Evolutionary conservation across 2,329 filamentous ascomycete genomes (phyloP).

Genomic region (Atkinsonella texensis): DNA sequence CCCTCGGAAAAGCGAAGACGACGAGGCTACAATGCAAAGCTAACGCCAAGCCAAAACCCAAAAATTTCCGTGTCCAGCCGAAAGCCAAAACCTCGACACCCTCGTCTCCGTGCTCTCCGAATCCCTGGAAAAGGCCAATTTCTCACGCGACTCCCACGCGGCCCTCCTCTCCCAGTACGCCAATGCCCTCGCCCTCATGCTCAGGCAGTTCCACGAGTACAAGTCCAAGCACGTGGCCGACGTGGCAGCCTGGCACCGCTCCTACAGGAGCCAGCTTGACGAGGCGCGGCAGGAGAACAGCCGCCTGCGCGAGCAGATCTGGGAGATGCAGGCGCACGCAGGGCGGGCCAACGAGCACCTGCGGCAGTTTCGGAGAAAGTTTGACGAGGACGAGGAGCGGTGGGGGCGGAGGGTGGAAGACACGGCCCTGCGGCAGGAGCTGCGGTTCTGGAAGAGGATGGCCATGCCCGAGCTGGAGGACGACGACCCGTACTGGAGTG

Average conservation of each 20-base stretch:
- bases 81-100: conserved; percentile 47
- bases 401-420: conserved; percentile 43
- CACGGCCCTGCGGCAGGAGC: conserved; percentile 41
- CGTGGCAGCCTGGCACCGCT: conserved; percentile 52
- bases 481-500: conserved; percentile 50
- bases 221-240: conserved; percentile 51
- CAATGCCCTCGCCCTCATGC: conserved; percentile 41
- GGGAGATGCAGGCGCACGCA: conserved; percentile 53
- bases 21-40: too few species aligned
- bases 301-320: conserved; percentile 51
- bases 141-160: conserved; percentile 48
- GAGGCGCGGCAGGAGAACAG: conserved; percentile 54
- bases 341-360: conserved; percentile 44
- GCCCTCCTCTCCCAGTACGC: conserved; percentile 46
- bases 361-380: conserved; percentile 42
- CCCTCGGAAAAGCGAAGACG: too few species aligned
- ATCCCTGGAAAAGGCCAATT: conserved; percentile 48
- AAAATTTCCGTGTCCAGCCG: conserved; percentile 25
- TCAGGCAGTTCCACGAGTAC: conserved; percentile 54
- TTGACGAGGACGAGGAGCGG: conserved; percentile 42
- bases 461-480: conserved; percentile 49
- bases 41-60: too few species aligned
- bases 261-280: conserved; percentile 52
- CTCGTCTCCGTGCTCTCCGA: conserved; percentile 50
- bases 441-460: conserved; percentile 55